phyloP scores from a whole-genome alignment of 352 stramenopile genomes.

The Globisporangium nunn region DNA sequence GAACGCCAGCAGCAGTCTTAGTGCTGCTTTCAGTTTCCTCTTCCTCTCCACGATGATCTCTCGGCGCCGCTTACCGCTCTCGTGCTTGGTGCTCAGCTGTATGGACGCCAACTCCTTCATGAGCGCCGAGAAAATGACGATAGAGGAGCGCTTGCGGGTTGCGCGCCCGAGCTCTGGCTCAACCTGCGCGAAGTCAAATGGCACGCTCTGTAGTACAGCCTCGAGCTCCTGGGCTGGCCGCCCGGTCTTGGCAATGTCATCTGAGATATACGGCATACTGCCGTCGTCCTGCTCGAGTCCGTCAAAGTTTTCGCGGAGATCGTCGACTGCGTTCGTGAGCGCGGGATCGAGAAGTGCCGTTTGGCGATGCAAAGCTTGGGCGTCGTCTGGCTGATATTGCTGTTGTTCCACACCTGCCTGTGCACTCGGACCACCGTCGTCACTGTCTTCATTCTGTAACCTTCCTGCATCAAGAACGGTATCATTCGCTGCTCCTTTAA shows the following conservation, averaged over 20 bases:
- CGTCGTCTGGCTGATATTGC: too few relatives aligned
- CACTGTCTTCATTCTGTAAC: too few relatives aligned
- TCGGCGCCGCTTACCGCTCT: not conserved
- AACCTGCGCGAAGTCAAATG: constrained; percentile 15
- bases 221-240: constrained; percentile 7
- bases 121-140: constrained; percentile 2
- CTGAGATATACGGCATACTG: constrained; percentile 5
- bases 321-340: not conserved
- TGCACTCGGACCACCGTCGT: too few relatives aligned
- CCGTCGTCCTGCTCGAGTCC: not conserved
- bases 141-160: constrained; percentile 6
- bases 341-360: too few relatives aligned
- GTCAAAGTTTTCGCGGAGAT: not conserved
- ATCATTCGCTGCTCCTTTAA: too few relatives aligned
- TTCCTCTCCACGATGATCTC: constrained; percentile 3
- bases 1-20: constrained; percentile 3
- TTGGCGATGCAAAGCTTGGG: too few relatives aligned
- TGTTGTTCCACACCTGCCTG: too few relatives aligned
- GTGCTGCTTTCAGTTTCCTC: not conserved
- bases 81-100: constrained; percentile 4
- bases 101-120: constrained; percentile 2
- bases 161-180: not conserved
- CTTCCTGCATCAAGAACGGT: too few relatives aligned
- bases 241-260: constrained; percentile 4
- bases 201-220: not conserved